A percentile compares a stretch with the other conserved stretches of the same genome.
phyloP scores from a whole-genome alignment of 345 rosid genomes.

The Reutealis trisperma region DNA sequence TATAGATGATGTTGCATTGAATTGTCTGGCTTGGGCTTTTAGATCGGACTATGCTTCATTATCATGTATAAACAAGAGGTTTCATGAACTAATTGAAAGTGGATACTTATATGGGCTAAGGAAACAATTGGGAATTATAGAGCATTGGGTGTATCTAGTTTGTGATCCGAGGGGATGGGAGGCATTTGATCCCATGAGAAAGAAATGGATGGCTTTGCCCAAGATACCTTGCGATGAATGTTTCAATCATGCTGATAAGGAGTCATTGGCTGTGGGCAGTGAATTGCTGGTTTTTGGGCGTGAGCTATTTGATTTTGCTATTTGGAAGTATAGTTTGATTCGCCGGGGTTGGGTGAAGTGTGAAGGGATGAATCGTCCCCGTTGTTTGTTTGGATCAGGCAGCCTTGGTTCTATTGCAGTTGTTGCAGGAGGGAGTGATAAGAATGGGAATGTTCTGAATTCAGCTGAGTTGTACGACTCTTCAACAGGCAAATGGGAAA shows the following conservation, averaged over 20 bases:
- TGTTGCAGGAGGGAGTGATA: constrained; percentile 76
- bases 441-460: constrained; percentile 52
- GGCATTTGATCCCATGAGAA: constrained; percentile 57
- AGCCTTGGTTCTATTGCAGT: constrained; percentile 65
- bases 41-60: constrained; percentile 62
- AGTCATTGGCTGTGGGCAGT: constrained; percentile 73
- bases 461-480: constrained; percentile 77
- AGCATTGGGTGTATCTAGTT: constrained; percentile 71
- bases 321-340: constrained; percentile 73
- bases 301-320: constrained; percentile 64
- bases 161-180: constrained; percentile 86
- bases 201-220: constrained; percentile 74
- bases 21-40: constrained; percentile 62
- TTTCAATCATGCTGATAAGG: constrained; percentile 76
- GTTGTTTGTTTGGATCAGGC: constrained; percentile 80
- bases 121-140: constrained; percentile 50
- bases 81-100: constrained; percentile 46
- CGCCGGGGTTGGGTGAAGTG: constrained; percentile 61
- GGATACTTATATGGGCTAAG: constrained; percentile 60
- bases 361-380: constrained; percentile 65
- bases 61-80: constrained; percentile 58
- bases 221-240: constrained; percentile 86
- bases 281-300: constrained; percentile 78
- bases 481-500: constrained; percentile 63
- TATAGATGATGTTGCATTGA: constrained; percentile 68